Evolutionary conservation across 495 filamentous ascomycete genomes (phyloP).

Genomic region (Pseudomonodictys pantanalensis): DNA sequence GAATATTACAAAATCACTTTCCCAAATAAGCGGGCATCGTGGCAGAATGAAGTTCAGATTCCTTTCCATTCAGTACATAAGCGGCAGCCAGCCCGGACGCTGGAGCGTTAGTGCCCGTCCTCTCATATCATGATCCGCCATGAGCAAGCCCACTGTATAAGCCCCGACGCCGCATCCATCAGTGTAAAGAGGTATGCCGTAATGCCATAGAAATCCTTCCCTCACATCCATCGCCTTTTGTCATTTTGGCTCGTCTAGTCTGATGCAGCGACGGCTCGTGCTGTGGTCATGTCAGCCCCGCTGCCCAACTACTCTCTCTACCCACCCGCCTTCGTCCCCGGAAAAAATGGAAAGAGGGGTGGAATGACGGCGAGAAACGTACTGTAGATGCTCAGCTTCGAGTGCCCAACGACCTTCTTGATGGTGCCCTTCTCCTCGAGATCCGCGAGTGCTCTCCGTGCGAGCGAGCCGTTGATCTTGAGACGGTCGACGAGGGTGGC

Average conservation of each 20-base stretch:
- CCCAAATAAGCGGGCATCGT: no score
- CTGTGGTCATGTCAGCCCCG: constrained; percentile 13
- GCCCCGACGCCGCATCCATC: constrained; percentile 18
- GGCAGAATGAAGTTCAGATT: constrained; percentile 12
- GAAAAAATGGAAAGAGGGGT: neutral
- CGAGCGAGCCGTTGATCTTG: constrained; percentile 99
- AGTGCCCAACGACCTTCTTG: constrained; percentile 96
- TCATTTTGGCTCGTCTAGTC: constrained; percentile 28
- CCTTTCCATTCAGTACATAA: constrained; percentile 26
- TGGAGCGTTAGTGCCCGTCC: neutral
- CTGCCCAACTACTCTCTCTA: neutral
- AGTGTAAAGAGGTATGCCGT: constrained; percentile 18
- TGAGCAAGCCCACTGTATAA: constrained; percentile 19
- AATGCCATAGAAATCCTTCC: constrained; percentile 3
- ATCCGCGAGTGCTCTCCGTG: constrained; percentile 83
- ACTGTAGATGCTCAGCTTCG: constrained; percentile 99
- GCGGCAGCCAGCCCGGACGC: neutral
- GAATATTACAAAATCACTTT: no score
- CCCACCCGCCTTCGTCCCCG: neutral
- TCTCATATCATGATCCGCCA: constrained; percentile 13
- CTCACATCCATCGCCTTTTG: constrained; percentile 5
- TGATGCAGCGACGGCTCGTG: constrained; percentile 38
- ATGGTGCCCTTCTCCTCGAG: constrained; percentile 97
- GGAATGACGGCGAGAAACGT: constrained; percentile 43
- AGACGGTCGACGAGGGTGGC: constrained; percentile 97